Conservation (phyloP, 2,329 filamentous ascomycete species). For the Cercospora nicotianae region DNA sequence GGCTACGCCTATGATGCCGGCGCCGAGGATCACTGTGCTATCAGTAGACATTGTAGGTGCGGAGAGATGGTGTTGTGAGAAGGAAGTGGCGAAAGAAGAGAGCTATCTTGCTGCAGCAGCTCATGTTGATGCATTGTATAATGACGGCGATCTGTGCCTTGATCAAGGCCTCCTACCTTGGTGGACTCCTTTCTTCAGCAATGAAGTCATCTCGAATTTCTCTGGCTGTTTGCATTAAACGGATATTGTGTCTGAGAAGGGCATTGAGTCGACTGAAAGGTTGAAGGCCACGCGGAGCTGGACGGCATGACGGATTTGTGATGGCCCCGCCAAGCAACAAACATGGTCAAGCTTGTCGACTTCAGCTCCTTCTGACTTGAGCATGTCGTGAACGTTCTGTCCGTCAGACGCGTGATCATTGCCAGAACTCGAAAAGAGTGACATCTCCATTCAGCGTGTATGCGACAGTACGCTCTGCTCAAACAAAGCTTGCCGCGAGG, state of each 20-base stretch:
- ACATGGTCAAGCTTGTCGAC: neutral
- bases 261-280: neutral
- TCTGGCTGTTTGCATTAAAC: neutral
- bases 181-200: neutral
- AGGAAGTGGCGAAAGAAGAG: neutral
- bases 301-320: neutral
- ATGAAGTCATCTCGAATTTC: too few relatives aligned
- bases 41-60: neutral
- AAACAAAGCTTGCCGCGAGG: neutral
- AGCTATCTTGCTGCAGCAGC: neutral
- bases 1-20: slow-evolving; percentile 68
- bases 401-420: neutral
- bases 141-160: neutral
- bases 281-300: neutral
- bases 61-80: neutral
- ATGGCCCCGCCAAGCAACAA: neutral
- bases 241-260: neutral
- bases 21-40: slow-evolving; percentile 64
- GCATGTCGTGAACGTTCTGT: neutral
- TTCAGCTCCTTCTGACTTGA: neutral
- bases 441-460: neutral
- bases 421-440: neutral
- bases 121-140: neutral
- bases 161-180: neutral
- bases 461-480: neutral